Evolutionary conservation across 2,329 filamentous ascomycete genomes (phyloP).

Genomic region (Venturia effusa): DNA sequence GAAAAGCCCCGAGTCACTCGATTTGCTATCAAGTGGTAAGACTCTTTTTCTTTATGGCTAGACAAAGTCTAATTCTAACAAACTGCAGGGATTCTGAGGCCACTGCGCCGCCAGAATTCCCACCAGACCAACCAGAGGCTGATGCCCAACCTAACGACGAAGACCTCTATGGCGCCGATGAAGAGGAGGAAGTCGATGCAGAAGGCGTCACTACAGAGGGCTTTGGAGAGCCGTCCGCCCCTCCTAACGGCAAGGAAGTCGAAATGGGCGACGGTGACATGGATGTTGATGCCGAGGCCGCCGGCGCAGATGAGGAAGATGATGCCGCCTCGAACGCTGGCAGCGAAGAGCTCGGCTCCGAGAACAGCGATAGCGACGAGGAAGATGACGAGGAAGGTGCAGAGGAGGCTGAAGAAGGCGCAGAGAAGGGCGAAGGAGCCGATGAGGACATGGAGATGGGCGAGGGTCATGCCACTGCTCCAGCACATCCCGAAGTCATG

Average conservation of each 20-base stretch:
- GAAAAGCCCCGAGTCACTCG: constrained; percentile 96
- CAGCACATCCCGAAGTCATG: constrained; percentile 1
- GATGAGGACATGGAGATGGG: constrained; percentile 2
- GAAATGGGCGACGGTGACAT: constrained; percentile 67
- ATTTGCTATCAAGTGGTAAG: constrained; percentile 97
- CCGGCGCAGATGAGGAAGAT: constrained; percentile 49
- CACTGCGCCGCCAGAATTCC: constrained; percentile 88
- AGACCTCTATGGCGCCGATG: constrained; percentile 82
- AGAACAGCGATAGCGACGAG: constrained; percentile 47
- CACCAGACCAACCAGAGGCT: constrained; percentile 93
- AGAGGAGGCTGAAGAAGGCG: constrained; percentile 38
- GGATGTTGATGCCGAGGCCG: constrained; percentile 52
- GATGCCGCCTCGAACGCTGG: constrained; percentile 62
- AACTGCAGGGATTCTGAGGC: constrained; percentile 82
- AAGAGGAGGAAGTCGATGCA: constrained; percentile 55
- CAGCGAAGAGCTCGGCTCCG: constrained; percentile 58
- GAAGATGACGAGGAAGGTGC: constrained; percentile 43
- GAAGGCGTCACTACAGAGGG: constrained; percentile 41
- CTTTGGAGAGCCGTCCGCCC: constrained; percentile 19
- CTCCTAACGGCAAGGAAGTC: constrained; percentile 48
- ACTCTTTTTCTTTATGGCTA: not conserved
- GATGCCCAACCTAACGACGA: constrained; percentile 74
- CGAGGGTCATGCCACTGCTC: not conserved
- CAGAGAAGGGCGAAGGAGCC: constrained; percentile 15
- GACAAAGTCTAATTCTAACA: not conserved